Conservation (phyloP, 257 asterid genomes). For the Thymus quinquecostatus region DNA sequence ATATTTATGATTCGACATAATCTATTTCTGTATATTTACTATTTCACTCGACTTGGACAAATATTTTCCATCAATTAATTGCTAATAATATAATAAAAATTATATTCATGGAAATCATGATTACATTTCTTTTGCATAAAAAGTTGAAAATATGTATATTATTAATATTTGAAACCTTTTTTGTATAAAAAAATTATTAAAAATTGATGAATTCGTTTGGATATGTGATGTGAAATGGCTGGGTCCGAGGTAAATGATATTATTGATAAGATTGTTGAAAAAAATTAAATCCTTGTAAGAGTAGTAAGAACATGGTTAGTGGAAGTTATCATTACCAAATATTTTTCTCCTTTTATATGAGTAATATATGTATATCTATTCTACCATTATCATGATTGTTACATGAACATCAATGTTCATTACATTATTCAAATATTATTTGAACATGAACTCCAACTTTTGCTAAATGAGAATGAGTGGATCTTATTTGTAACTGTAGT, state of each 20-base stretch:
- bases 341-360: background rate
- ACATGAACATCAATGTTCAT: background rate
- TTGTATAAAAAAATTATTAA: background rate
- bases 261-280: conserved; percentile 2
- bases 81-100: too few species aligned
- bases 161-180: background rate
- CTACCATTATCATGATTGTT: background rate
- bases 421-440: background rate
- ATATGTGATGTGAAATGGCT: background rate
- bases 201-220: background rate
- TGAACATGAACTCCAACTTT: background rate
- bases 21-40: too few species aligned
- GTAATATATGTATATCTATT: background rate
- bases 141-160: too few species aligned
- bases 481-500: too few species aligned
- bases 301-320: conserved; percentile 1
- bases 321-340: conserved; percentile 14
- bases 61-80: too few species aligned
- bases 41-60: too few species aligned
- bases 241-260: background rate
- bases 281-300: background rate
- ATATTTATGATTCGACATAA: too few species aligned
- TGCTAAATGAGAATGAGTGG: background rate
- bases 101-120: too few species aligned
- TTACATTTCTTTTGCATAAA: too few species aligned